A percentile compares a stretch with the other conserved stretches of the same genome.
These are phyloP conservation scores for Ceratonia siliqua DNA, from an alignment of 306 rosid genomes.

Conservation along the genomic window DNA sequence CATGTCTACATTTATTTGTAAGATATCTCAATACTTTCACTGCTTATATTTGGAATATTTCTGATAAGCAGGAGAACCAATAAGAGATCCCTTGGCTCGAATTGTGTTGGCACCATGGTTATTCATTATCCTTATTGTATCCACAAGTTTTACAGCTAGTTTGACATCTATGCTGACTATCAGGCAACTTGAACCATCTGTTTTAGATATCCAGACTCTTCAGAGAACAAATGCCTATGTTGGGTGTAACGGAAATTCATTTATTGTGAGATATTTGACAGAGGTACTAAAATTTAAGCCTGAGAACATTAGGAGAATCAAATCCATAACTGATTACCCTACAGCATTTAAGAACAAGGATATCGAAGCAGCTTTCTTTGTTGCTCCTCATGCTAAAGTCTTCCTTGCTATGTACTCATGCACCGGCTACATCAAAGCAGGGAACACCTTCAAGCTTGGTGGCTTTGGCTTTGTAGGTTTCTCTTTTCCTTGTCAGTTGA, in stretches of 20 bases:
- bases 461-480: conserved; percentile 64
- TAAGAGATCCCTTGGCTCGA: conserved; percentile 50
- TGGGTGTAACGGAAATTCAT: conserved; percentile 61
- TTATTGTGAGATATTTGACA: conserved; percentile 42
- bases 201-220: conserved; percentile 47
- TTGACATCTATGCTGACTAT: conserved; percentile 59
- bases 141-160: conserved; percentile 60
- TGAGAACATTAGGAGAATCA: conserved; percentile 41
- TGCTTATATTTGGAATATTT: too few species aligned
- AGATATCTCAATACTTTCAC: too few species aligned
- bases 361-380: conserved; percentile 66
- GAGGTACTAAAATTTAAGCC: conserved; percentile 36
- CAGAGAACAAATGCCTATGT: conserved; percentile 42
- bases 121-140: conserved; percentile 48
- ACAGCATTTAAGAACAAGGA: conserved; percentile 48
- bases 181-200: conserved; percentile 52
- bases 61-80: conserved; percentile 44
- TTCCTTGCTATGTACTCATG: conserved; percentile 63
- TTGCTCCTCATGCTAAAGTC: conserved; percentile 60
- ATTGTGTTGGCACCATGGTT: conserved; percentile 67
- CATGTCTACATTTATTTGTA: neutral
- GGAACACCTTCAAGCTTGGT: conserved; percentile 48
- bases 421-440: conserved; percentile 43
- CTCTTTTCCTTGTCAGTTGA: neutral
- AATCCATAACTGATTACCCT: conserved; percentile 49